Evolutionary conservation across 345 rosid species (phyloP), one percentile per base, ranked within the genome.

Genomic region (Pugionium dolabratum): DNA sequence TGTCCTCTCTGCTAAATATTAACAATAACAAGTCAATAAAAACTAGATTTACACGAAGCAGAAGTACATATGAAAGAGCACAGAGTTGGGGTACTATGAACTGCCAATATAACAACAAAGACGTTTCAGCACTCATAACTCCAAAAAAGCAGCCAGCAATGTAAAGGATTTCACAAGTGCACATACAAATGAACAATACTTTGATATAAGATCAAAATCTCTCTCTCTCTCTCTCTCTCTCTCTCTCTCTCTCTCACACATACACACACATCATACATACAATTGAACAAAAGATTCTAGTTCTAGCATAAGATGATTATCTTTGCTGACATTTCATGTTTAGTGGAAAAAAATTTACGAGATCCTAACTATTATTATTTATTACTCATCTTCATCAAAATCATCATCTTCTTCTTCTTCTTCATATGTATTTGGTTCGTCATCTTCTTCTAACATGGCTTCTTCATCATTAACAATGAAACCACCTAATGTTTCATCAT

Each of bases 401-500:
- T 28, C 58, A 1, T 29, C 51, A 30, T 56, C 75, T 10, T 68
- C 65, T 59, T 80, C 81, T 3, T 74, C 80, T 0, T 77, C 85
- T 0, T 75, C 80, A 4, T 78, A 85, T 1, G 69, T 74, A 7
- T 69, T 71, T 5, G 68, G 69, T 50, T 74, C 85, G 6, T 78
- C 79, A 4, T 55, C 80, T 69, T 77, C 81, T 39, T 45, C 80
- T 61, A 65, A 3, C 51, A 76, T 72, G 1, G 29, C 77, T 43
- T 82, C 78, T 33, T 79, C 80, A 52, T 85, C 91, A 28, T 66
- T 72, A 64, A 83, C 85, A 78, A 90, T 85, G 76, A 86, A 88
- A 42, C 89, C 95, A 9, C 91, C 91, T 29, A 90, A 72, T 2
- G 84, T 86, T 51, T 83, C 95, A 73, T 84, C 82, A 5, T 79